A percentile compares a stretch with the other conserved stretches of the same genome.
phyloP scores from a whole-genome alignment of 202 grass and related monocot species.

The Carex arenaria region DNA sequence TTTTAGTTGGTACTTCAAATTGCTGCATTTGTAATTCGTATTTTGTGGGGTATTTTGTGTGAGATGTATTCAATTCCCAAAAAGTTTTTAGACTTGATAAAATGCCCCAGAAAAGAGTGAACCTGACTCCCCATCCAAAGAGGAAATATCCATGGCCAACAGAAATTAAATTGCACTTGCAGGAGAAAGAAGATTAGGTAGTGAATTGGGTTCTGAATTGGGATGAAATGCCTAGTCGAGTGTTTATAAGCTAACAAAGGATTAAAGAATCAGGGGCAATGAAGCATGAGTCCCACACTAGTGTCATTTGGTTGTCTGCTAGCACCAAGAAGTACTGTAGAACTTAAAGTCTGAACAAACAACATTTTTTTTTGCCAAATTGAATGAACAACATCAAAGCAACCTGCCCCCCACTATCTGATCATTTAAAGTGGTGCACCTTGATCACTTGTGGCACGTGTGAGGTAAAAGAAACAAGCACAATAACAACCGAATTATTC shows the following conservation, averaged over 20 bases:
- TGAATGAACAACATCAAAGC: not conserved
- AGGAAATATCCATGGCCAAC: slow-evolving; percentile 21
- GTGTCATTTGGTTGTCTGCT: not conserved
- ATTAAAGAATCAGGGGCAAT: not conserved
- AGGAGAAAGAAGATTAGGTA: not conserved
- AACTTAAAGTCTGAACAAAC: not conserved
- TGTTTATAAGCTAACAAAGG: not conserved
- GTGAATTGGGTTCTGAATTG: not conserved
- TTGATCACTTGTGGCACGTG: not conserved
- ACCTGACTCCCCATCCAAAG: slow-evolving; percentile 16
- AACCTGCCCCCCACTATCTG: not conserved
- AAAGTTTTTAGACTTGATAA: not conserved
- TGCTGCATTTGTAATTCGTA: too few relatives aligned
- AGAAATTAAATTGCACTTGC: not conserved
- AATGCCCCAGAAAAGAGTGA: slow-evolving; percentile 1
- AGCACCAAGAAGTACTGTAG: not conserved
- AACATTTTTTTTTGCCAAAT: too few relatives aligned
- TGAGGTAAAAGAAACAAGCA: not conserved
- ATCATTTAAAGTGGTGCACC: not conserved
- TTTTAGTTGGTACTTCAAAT: too few relatives aligned
- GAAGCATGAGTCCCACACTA: not conserved
- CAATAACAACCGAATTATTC: not conserved
- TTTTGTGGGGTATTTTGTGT: too few relatives aligned
- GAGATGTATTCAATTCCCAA: too few relatives aligned
- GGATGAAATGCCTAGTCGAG: not conserved